A percentile compares a stretch with the other conserved stretches of the same genome.
Conservation (phyloP, 2,329 filamentous ascomycete genomes). For the Chaetomiaceae sp. region DNA sequence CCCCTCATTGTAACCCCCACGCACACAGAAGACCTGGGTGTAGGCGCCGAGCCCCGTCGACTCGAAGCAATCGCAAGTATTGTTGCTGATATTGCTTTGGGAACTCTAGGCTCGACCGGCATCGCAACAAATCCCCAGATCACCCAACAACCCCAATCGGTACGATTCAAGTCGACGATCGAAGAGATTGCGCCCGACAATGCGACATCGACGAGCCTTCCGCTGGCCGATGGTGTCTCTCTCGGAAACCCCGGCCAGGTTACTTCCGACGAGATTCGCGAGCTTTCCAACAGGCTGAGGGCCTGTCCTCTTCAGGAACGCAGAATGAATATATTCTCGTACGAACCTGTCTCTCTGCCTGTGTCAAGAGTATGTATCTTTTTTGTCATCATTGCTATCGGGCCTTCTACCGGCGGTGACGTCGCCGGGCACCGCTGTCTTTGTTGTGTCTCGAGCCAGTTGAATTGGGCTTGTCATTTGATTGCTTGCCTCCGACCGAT, state of each 20-base stretch:
- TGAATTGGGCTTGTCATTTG: constrained; percentile 1
- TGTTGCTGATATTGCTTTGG: constrained; percentile 8
- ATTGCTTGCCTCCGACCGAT: not conserved
- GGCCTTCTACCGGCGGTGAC: not conserved
- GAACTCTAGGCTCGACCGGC: constrained; percentile 11
- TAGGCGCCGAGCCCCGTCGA: not conserved
- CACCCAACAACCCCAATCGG: constrained; percentile 30
- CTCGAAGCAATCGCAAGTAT: constrained; percentile 11
- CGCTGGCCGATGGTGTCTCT: constrained; percentile 23
- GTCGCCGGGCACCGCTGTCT: not conserved
- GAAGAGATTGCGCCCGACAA: constrained; percentile 61
- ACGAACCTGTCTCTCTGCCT: constrained; percentile 86
- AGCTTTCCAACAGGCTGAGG: constrained; percentile 68
- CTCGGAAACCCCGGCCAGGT: constrained; percentile 39
- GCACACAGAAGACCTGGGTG: not conserved
- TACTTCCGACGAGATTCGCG: constrained; percentile 61
- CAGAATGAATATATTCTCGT: constrained; percentile 80
- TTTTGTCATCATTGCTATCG: not conserved
- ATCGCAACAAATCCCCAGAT: constrained; percentile 10
- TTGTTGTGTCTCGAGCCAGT: constrained; percentile 1
- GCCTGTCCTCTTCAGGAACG: constrained; percentile 73
- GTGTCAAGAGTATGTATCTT: constrained; percentile 65
- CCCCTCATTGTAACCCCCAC: constrained; percentile 16
- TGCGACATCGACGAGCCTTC: constrained; percentile 26
- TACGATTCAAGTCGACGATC: constrained; percentile 68